Evolutionary conservation across 2,329 filamentous ascomycete genomes (phyloP).

Genomic region (Beauveria pseudobassiana): DNA sequence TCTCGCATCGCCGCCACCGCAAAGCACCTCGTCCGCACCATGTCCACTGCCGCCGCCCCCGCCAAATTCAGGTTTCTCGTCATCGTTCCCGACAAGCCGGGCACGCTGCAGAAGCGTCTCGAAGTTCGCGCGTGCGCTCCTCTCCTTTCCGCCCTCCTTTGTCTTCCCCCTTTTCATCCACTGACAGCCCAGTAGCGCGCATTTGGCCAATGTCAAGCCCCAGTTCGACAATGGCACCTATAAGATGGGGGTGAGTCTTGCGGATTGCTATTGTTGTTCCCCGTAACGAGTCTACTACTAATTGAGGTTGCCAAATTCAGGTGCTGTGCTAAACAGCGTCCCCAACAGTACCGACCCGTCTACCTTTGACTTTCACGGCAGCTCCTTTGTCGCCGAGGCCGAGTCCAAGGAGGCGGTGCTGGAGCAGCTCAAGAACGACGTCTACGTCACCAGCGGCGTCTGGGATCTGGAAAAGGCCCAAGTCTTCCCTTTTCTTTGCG

Average conservation of each 20-base stretch:
- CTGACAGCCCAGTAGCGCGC: constrained; percentile 23
- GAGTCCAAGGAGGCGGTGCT: constrained; percentile 62
- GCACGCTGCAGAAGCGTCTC: constrained; percentile 51
- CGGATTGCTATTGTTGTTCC: background rate
- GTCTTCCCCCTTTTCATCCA: constrained; percentile 7
- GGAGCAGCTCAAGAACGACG: constrained; percentile 59
- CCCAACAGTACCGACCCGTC: constrained; percentile 52
- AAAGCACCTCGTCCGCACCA: constrained; percentile 17
- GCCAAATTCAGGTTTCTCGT: constrained; percentile 59
- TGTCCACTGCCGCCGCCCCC: constrained; percentile 20
- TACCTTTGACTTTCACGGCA: constrained; percentile 65
- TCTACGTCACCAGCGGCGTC: constrained; percentile 64
- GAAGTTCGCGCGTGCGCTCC: constrained; percentile 45
- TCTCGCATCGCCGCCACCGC: constrained; percentile 5
- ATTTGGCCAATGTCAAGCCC: constrained; percentile 50
- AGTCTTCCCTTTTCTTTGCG: constrained; percentile 42
- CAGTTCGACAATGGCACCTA: constrained; percentile 46
- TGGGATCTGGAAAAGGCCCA: constrained; percentile 69
- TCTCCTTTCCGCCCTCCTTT: background rate
- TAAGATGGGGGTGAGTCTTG: constrained; percentile 50
- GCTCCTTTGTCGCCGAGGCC: constrained; percentile 60
- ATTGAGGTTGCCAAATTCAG: constrained; percentile 28
- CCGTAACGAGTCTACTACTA: background rate
- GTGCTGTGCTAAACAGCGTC: constrained; percentile 59
- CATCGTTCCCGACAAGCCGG: constrained; percentile 60